Conservation (phyloP, 2,329 filamentous ascomycete genomes). For the Lizonia empirigonia region DNA sequence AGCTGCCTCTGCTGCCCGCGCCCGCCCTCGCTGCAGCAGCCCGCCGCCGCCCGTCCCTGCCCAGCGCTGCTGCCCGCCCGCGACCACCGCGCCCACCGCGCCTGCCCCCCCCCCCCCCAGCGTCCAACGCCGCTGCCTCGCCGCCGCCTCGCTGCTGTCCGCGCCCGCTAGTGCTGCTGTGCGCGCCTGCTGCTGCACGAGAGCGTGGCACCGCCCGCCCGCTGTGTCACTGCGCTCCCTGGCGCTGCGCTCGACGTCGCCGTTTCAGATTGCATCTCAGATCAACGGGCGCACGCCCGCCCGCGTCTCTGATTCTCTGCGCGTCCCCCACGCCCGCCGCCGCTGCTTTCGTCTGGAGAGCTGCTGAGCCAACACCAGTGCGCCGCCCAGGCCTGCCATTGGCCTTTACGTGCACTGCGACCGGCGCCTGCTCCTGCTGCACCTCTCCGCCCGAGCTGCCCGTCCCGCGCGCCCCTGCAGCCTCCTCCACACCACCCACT, state of each 20-base stretch:
- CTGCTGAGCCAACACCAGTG: slow-evolving; percentile 15
- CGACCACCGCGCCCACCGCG: background rate
- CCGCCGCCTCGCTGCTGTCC: too few species aligned
- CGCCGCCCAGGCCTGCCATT: slow-evolving; percentile 21
- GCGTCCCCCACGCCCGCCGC: slow-evolving; percentile 26
- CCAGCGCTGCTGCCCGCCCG: background rate
- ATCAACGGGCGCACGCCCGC: slow-evolving; percentile 29
- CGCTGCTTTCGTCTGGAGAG: slow-evolving; percentile 15
- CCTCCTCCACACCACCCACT: slow-evolving; percentile 10
- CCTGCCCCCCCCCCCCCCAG: background rate
- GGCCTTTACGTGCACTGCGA: slow-evolving; percentile 15
- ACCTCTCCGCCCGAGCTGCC: background rate
- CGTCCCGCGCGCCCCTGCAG: slow-evolving; percentile 7
- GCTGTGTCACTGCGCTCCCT: slow-evolving; percentile 18
- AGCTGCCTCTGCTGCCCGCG: slow-evolving; percentile 4
- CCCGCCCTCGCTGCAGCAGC: slow-evolving; percentile 3
- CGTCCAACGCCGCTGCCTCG: background rate
- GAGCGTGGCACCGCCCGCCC: slow-evolving; percentile 4
- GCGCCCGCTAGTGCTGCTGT: slow-evolving; percentile 10
- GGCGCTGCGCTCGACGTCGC: slow-evolving; percentile 27
- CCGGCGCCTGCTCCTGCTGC: slow-evolving; percentile 10
- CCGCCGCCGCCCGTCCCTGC: background rate
- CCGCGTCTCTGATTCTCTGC: slow-evolving; percentile 13
- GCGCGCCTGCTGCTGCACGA: slow-evolving; percentile 15
- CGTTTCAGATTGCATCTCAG: slow-evolving; percentile 43